Evolutionary conservation across 257 asterid genomes (phyloP).

Genomic region (Anisodus tanguticus): DNA sequence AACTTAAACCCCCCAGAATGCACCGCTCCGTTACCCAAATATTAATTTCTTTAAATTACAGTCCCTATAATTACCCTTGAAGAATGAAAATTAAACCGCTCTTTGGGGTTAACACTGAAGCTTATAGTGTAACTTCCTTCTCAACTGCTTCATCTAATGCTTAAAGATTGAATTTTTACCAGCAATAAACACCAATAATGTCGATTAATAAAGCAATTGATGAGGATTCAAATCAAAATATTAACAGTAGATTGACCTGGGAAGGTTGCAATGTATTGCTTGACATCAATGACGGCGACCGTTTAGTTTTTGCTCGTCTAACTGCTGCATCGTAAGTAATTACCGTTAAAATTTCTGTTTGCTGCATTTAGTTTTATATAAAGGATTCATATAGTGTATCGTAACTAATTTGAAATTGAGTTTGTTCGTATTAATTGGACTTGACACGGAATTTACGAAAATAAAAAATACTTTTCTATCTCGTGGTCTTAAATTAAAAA

Average conservation of each 20-base stretch:
- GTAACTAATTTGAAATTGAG: not conserved
- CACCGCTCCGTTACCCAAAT: not conserved
- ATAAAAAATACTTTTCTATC: no score
- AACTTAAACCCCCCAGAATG: not conserved
- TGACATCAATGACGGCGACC: constrained; percentile 94
- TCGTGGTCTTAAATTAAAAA: no score
- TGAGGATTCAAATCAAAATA: constrained; percentile 29
- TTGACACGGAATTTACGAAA: no score
- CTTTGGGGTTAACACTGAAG: constrained; percentile 20
- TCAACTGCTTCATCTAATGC: not conserved
- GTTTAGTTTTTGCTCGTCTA: constrained; percentile 91
- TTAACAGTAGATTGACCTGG: constrained; percentile 69
- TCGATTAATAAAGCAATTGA: constrained; percentile 33
- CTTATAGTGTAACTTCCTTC: not conserved
- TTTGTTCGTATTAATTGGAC: no score
- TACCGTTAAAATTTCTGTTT: not conserved
- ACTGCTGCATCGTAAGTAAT: constrained; percentile 76
- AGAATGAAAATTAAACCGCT: not conserved
- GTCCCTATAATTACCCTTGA: not conserved
- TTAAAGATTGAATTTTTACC: constrained; percentile 4
- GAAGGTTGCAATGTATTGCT: constrained; percentile 97
- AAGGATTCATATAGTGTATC: no score
- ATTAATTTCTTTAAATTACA: not conserved
- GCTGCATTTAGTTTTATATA: not conserved
- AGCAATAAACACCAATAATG: constrained; percentile 40